phyloP scores from a whole-genome alignment of 352 stramenopile genomes.

The Halophytophthora polymorphica region DNA sequence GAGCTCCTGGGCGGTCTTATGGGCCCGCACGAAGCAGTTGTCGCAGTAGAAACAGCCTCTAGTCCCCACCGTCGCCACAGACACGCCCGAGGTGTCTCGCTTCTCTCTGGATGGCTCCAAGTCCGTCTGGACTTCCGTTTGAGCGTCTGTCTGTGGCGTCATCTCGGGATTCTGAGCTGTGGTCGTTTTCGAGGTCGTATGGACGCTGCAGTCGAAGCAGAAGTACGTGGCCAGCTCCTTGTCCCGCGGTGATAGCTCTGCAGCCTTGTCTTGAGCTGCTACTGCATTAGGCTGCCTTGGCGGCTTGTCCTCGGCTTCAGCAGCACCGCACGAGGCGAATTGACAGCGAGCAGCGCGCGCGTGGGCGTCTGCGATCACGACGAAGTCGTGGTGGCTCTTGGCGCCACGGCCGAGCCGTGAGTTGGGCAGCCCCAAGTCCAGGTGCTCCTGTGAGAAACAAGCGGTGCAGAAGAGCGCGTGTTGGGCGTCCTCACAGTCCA shows the following conservation, averaged over 20 bases:
- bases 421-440: constrained; percentile 5
- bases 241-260: background rate
- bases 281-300: background rate
- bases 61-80: background rate
- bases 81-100: background rate
- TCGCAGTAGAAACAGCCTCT: constrained; percentile 64
- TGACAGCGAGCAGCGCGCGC: constrained; percentile 25
- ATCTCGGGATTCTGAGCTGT: background rate
- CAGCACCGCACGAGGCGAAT: constrained; percentile 15
- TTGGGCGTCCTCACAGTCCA: constrained; percentile 36
- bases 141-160: background rate
- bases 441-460: constrained; percentile 60
- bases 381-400: constrained; percentile 56
- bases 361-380: constrained; percentile 30
- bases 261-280: constrained; percentile 3
- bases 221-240: constrained; percentile 35
- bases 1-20: constrained; percentile 42
- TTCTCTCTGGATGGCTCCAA: background rate
- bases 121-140: background rate
- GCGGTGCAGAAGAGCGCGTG: constrained; percentile 35
- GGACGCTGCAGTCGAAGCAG: constrained; percentile 30
- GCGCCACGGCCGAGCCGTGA: background rate
- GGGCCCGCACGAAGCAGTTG: constrained; percentile 40
- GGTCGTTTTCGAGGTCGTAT: background rate
- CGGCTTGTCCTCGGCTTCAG: too few species aligned